Conservation (phyloP, 208 protist genomes). For the Leishmania turanica region DNA sequence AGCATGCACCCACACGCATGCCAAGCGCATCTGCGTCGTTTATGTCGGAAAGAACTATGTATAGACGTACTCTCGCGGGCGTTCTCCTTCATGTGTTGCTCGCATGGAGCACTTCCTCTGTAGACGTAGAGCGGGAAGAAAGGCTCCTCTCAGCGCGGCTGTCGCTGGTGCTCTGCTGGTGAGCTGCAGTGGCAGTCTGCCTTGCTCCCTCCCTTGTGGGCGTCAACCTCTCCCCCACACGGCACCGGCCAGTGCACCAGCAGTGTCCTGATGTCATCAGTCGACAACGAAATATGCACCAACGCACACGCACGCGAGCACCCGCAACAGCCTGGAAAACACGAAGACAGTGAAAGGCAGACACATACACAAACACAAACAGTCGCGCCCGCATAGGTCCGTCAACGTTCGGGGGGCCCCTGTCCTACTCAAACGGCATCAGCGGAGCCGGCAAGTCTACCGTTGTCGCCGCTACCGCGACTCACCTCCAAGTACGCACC, state of each 20-base stretch:
- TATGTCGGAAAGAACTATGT: no score
- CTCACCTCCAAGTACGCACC: not conserved
- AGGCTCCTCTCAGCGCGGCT: no score
- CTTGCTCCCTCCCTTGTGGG: no score
- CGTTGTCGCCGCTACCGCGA: not conserved
- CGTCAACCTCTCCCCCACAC: not conserved
- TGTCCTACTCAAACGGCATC: not conserved
- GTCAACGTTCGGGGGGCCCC: not conserved
- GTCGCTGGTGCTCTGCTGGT: not conserved
- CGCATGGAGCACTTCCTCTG: not conserved
- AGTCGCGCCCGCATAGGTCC: not conserved
- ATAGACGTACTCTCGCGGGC: no score
- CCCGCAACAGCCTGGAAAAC: not conserved
- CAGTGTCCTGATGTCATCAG: not conserved
- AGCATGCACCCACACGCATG: not conserved
- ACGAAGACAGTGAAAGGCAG: not conserved
- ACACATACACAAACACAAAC: not conserved
- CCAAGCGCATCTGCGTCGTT: no score
- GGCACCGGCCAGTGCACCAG: not conserved
- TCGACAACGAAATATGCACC: not conserved
- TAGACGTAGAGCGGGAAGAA: not conserved
- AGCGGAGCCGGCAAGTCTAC: not conserved
- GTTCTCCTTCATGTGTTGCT: not conserved
- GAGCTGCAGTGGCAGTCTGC: not conserved
- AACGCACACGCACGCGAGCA: not conserved